Evolutionary conservation across 305 asterid genomes (phyloP), one percentile per base, ranked within the genome.

Genomic region (Rubia tinctorum): DNA sequence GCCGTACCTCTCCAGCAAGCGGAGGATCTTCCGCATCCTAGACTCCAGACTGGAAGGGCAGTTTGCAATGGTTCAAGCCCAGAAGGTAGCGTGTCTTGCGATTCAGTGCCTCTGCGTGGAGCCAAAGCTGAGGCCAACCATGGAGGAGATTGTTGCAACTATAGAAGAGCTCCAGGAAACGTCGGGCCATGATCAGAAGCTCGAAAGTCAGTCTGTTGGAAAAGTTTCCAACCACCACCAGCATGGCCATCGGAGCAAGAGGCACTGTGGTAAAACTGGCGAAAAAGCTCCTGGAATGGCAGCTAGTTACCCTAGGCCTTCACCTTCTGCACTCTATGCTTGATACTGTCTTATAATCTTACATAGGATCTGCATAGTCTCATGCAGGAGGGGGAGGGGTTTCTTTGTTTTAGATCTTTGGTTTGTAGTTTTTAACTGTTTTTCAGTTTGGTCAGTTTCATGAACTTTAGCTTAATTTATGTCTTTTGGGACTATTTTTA

Each of bases 1-100:
- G 58, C 94, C 98, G 22, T 87, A 90, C 82, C 86, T 93, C 39
- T 82, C 87, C 17, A 88, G 85, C 80, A 91, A 87, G 72, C 93
- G 90, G 0, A 84, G 93, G 73, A 82, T 93, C 15, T 77, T 90
- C 23, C 92, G 86, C 0, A 82, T 93, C 40, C 78, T 93, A 34
- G 98, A 93, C 74, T 11, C 79, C 63, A 86, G 96, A 7, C 88
- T 93, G 22, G 96, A 93, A 72, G 94, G 96, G 20, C 97, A 93
- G 63, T 90, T 87, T 73, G 75, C 91, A 1, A 69, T 75, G 47
- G 78, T 73, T 17, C 82, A 78, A 47, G 96, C 90, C 30, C 51
- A 82, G 40, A 89, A 88, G 81, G 88, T 86, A 8, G 96, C 92
- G 0, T 82, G 23, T 70, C 90, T 93, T 37, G 89, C 98, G 0